phyloP scores from a whole-genome alignment of 805 yeast genomes.

The Kuraishia hungarica region DNA sequence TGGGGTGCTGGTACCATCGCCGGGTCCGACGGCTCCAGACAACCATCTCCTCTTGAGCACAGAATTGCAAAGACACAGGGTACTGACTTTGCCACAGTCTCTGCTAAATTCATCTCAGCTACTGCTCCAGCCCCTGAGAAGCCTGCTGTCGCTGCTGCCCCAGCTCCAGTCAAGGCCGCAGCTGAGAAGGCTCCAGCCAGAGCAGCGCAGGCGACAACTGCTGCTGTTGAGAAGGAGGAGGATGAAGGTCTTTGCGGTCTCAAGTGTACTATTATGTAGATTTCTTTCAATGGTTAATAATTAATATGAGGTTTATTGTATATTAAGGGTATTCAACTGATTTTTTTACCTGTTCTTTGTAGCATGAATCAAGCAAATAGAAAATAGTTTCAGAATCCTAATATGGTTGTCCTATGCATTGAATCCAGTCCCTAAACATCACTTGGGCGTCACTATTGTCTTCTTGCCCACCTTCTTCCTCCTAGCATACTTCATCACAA shows the following conservation, averaged over 20 bases:
- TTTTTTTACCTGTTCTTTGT: too few species aligned
- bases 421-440: neutral
- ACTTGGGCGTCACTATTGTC: constrained; percentile 10
- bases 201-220: neutral
- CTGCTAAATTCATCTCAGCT: constrained; percentile 21
- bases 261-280: constrained; percentile 3
- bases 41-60: constrained; percentile 54
- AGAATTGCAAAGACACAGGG: constrained; percentile 66
- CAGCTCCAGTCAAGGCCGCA: neutral
- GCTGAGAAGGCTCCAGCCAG: neutral
- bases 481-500: constrained; percentile 55
- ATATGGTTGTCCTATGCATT: too few species aligned
- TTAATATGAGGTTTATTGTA: neutral
- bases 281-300: neutral
- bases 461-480: constrained; percentile 38
- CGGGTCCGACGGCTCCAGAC: constrained; percentile 68
- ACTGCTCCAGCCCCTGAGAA: constrained; percentile 1
- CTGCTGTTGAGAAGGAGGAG: neutral
- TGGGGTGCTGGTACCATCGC: constrained; percentile 87
- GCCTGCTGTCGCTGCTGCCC: neutral
- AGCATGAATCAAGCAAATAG: neutral
- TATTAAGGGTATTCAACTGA: neutral
- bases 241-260: constrained; percentile 1
- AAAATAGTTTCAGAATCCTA: too few species aligned
- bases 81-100: constrained; percentile 43